Base-by-base conservation (phyloP, 495 filamentous ascomycete species). In the Aspergillus haitiensis region DNA sequence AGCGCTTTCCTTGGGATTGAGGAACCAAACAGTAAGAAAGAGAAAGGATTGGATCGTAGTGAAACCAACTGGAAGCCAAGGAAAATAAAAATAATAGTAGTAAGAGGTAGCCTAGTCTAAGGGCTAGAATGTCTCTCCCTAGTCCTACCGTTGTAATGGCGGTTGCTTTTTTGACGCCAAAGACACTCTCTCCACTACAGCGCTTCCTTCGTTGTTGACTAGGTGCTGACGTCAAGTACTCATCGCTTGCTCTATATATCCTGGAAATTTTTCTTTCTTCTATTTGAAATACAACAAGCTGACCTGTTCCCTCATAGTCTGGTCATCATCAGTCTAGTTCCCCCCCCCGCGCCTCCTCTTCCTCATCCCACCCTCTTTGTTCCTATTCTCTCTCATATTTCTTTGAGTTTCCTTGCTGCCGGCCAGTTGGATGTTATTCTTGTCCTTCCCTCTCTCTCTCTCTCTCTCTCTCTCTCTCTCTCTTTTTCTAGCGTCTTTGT, bases 151-250 rank as follows among this genome's bases (percentile, higher is more conserved):
- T 52, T 44, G 48, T 35, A 52, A n/a, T 49, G 9, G 9, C 27
- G 54, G 35, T 27, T 33, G 35, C 37, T 53, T 44, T 49, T 58
- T 61, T 64, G 55, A 61, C 63, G 58, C 58, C 50, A 33, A 45
- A 52, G 31, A 58, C 39, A 9, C n/a, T 27, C 15, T 7, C 63
- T 59, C 59, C 56, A 61, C 63, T 27, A 15, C 13, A 55, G 55
- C 58, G 55, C 55, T 59, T 55, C 58, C 27, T 36, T 59, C 48
- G 52, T 53, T 44, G 47, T n/a, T 33, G 21, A 27, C 21, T 27
- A 3, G 27, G 48, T 37, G 62, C 62, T 65, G 63, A 65, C 63
- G 63, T 65, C 58, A 61, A 61, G 55, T 34, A 64, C 48, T 64
- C 37, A 35, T 21, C 32, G 55, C 21, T 46, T 40, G 31, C n/a